Percentiles rank a stretch among this genome's conserved stretches.
Conservation (phyloP, 192 early-diverging fungal genomes). For the Linnemannia schmuckeri region DNA sequence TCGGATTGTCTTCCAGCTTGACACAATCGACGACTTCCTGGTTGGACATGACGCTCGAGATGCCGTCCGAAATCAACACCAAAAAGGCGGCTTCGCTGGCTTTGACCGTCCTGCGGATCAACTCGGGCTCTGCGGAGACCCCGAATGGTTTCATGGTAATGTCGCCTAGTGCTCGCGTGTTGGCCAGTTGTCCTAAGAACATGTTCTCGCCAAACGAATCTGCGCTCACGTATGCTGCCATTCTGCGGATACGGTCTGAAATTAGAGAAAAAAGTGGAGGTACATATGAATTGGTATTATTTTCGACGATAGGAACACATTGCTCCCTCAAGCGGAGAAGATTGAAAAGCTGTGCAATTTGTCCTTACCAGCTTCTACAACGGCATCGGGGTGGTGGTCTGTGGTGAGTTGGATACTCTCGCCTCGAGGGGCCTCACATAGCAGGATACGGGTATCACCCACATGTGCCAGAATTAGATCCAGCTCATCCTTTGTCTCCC, state of each 20-base stretch:
- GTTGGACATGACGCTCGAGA: conserved; percentile 78
- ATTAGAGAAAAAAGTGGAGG: conserved; percentile 3
- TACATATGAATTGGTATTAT: not conserved
- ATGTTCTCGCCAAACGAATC: conserved; percentile 84
- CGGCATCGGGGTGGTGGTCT: conserved; percentile 77
- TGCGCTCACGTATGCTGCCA: conserved; percentile 79
- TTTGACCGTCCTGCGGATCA: conserved; percentile 64
- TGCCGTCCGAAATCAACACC: conserved; percentile 77
- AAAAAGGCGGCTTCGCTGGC: conserved; percentile 76
- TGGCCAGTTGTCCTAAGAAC: conserved; percentile 74
- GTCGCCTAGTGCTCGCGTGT: conserved; percentile 79
- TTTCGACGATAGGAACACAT: not conserved
- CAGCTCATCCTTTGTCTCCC: conserved; percentile 70
- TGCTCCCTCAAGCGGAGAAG: not conserved
- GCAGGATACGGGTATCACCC: conserved; percentile 75
- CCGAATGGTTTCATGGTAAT: conserved; percentile 77
- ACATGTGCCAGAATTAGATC: conserved; percentile 76
- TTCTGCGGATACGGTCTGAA: conserved; percentile 73
- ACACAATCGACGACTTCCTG: conserved; percentile 82
- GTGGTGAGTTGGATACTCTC: conserved; percentile 70
- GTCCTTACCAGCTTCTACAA: conserved; percentile 53
- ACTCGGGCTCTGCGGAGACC: conserved; percentile 79
- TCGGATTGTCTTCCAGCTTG: conserved; percentile 72
- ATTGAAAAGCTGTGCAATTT: too few relatives aligned
- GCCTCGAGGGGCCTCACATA: conserved; percentile 71